Base-by-base conservation (phyloP, 768 basidiomycete genomes). In the Dentipellis fragilis region DNA sequence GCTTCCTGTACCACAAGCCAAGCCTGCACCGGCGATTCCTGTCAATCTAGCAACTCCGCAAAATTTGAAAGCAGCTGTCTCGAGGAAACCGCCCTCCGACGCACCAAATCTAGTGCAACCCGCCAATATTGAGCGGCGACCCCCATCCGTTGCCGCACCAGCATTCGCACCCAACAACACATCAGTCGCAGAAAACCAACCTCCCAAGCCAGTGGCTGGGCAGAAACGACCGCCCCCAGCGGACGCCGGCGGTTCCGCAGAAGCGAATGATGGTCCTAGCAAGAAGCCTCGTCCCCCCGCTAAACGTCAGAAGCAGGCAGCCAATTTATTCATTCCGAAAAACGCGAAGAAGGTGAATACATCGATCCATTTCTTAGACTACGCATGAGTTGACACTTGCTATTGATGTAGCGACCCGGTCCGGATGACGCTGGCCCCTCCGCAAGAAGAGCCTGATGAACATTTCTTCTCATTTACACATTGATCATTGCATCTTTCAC, bases 291-390 rank as follows among this genome's bases (percentile, higher is more conserved):
- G n/a, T 2, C 49, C 52, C 29, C 29, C 29, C 29, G 29, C 35
- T 5, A 56, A 54, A 40, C 17, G 51, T 17, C 54, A 57, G 42
- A 51, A 57, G 38, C 36, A 45, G 16, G 37, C 40, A 19, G 45
- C 59, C 7, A 64, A 29, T 46, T 17, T 65, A 36, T 65, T 65
- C 38, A 65, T 65, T 47, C 64, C 64, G 10, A 64, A 59, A 22
- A 65, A 45, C 19, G 42, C 16, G n/a, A 45, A 45, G 16, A 45
- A 45, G 19, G 42, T 45, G 42, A 17, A 19, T n/a, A 45, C 14
- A 45, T 5, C 2, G 1, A 4, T 45, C 4, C 16, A 45, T 45
- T 7, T 16, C 14, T 45, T 17, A 17, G 29, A 29, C 29, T 3
- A 29, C 29, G 29, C 29, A 29, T 6, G 29, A 29, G 29, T 29